Evolutionary conservation across 2,329 filamentous ascomycete species (phyloP).

Genomic region (Pleomassaria siparia): DNA sequence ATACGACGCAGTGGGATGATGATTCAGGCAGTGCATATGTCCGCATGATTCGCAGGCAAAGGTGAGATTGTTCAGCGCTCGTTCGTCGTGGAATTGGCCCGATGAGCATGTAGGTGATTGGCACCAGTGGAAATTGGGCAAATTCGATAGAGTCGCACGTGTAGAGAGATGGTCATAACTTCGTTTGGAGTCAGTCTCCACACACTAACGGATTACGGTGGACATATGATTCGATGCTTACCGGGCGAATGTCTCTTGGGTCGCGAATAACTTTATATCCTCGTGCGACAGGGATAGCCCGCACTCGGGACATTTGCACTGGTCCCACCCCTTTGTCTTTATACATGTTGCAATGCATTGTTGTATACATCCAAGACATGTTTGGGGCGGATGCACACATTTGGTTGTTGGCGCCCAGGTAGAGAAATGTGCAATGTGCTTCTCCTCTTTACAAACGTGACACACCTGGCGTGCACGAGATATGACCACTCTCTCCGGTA

Average conservation of each 20-base stretch:
- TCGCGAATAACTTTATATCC: conserved; percentile 28
- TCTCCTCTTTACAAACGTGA: conserved; percentile 28
- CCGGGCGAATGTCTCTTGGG: conserved; percentile 9
- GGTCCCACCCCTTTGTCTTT: conserved; percentile 17
- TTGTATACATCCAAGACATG: conserved; percentile 30
- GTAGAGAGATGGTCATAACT: conserved; percentile 12
- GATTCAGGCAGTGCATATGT: conserved; percentile 37
- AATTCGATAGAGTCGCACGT: conserved; percentile 6
- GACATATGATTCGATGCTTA: not conserved
- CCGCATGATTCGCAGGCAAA: conserved; percentile 39
- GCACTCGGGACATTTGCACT: conserved; percentile 34
- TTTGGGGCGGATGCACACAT: conserved; percentile 33
- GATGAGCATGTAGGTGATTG: conserved; percentile 8
- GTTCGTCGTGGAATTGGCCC: conserved; percentile 10
- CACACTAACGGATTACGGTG: not conserved
- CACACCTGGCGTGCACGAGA: conserved; percentile 18
- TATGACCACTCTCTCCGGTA: conserved; percentile 3
- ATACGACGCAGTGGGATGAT: conserved; percentile 35
- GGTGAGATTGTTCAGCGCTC: conserved; percentile 30
- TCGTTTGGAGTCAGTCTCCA: not conserved
- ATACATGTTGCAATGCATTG: conserved; percentile 27
- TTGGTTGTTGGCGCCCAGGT: conserved; percentile 22
- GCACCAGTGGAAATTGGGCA: conserved; percentile 13
- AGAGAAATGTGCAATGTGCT: conserved; percentile 23
- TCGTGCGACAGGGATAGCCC: conserved; percentile 25